Evolutionary conservation across 2,329 filamentous ascomycete species (phyloP), one percentile per base, ranked within the genome.

Genomic region (Paecilomyces sp.): DNA sequence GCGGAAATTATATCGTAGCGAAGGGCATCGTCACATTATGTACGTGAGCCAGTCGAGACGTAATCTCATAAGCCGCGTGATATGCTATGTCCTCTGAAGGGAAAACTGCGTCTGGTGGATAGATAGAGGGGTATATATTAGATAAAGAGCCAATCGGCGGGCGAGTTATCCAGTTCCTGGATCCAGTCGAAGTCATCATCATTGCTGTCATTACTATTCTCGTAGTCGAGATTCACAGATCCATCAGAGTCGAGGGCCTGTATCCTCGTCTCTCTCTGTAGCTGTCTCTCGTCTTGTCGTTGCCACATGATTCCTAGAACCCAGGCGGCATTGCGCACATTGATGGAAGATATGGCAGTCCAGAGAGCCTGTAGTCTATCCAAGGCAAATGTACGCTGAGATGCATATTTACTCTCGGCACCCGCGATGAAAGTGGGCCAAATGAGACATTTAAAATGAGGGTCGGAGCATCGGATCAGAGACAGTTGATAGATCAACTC

Each of bases 401-500:
- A 63, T 1, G 68, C 64, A 12, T 70, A 64, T 4, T 66, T 66
- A 53, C 72, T 76, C 60, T 78, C 76, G 2, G 74, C 74, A 25
- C 76, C 76, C 2, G 76, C 76, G 59, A 78, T 77, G 61, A 78
- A 78, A 1, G 75, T 73, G 1, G 75, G 75, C 76, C 76, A 78
- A 41, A 76, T 74, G 25, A 76, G 72, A 58, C 76, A 76, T 66
- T 77, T 78, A 67, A 77, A 76, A 53, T 77, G 73, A 13, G 70
- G 66, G 33, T 76, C 73, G 1, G 69, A 66, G 54, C 64, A 56
- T 1, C 69, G 71, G 36, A 78, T 71, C 28, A 72, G 66, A 13
- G 71, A 70, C 28, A 78, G 67, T 24, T 77, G 70, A 36, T 65
- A 64, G 31, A 77, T 67, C 54, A 77, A 68, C 3, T 72, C 65